These are phyloP conservation scores for Clavispora vitiphila DNA, from an alignment of 805 yeast genomes.

Conservation along the genomic window DNA sequence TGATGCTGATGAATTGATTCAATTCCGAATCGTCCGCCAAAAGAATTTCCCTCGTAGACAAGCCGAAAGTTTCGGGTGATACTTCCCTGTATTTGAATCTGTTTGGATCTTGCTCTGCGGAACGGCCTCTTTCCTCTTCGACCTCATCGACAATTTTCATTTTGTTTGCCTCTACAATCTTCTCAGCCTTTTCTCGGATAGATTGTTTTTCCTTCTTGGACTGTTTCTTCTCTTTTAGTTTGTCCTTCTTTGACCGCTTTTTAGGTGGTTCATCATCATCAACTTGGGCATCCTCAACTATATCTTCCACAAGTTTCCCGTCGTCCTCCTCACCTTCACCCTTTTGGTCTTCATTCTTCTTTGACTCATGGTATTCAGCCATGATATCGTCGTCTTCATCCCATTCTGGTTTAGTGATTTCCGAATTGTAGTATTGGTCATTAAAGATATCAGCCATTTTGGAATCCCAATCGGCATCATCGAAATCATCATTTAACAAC, in stretches of 20 bases:
- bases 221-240: constrained; percentile 50
- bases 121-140: constrained; percentile 54
- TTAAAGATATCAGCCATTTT: constrained; percentile 81
- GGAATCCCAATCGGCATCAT: constrained; percentile 85
- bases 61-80: constrained; percentile 89
- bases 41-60: constrained; percentile 79
- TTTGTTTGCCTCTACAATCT: constrained; percentile 71
- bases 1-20: constrained; percentile 80
- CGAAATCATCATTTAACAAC: constrained; percentile 81
- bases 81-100: constrained; percentile 88
- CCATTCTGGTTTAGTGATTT: constrained; percentile 56
- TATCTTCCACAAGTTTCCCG: constrained; percentile 7
- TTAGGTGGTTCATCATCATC: constrained; percentile 22
- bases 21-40: constrained; percentile 84
- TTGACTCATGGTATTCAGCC: constrained; percentile 27
- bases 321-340: constrained; percentile 1
- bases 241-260: constrained; percentile 49
- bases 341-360: constrained; percentile 13
- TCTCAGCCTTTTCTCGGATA: constrained; percentile 64
- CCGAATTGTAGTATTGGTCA: constrained; percentile 68
- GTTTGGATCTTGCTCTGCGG: constrained; percentile 38
- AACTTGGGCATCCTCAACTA: constrained; percentile 2
- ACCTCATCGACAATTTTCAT: constrained; percentile 63
- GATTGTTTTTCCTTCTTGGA: constrained; percentile 59
- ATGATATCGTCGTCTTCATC: constrained; percentile 40